Percentiles rank a stretch among this genome's conserved stretches.
phyloP scores from a whole-genome alignment of 2,329 filamentous ascomycete genomes.

The Seiridium cupressi region DNA sequence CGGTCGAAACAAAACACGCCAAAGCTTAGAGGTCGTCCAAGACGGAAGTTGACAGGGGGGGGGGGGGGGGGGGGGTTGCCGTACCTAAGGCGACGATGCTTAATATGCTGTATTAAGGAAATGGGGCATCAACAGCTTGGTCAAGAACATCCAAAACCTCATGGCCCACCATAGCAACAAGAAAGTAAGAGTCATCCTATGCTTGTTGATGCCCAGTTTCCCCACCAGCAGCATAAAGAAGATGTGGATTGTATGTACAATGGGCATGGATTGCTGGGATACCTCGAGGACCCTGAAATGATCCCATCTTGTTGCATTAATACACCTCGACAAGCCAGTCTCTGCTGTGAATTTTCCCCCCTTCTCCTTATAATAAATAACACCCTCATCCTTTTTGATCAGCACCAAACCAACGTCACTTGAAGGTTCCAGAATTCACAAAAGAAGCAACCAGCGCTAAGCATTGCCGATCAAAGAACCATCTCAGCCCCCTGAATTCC shows the following conservation, averaged over 20 bases:
- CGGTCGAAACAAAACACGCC: too few relatives aligned
- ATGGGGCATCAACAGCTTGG: background rate
- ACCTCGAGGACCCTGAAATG: conserved; percentile 2
- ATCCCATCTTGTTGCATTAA: background rate
- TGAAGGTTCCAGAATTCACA: conserved; percentile 3
- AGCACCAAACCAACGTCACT: background rate
- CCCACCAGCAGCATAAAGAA: conserved; percentile 4
- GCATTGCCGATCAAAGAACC: conserved; percentile 5
- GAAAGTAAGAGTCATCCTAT: conserved; percentile 4
- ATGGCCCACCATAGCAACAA: conserved; percentile 4
- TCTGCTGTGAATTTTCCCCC: background rate
- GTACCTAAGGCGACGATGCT: conserved; percentile 9
- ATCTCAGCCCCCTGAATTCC: too few relatives aligned
- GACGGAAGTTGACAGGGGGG: background rate
- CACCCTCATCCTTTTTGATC: background rate
- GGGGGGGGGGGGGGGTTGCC: background rate
- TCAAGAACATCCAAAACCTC: background rate
- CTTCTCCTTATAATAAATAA: background rate
- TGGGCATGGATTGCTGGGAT: background rate
- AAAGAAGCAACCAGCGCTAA: background rate
- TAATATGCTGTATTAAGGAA: conserved; percentile 2
- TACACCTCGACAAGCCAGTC: background rate
- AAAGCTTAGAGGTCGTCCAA: background rate
- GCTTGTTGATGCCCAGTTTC: conserved; percentile 3
- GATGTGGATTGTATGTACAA: background rate